Evolutionary conservation across 352 stramenopile genomes (phyloP).

Genomic region (Phytophthora gonapodyides): DNA sequence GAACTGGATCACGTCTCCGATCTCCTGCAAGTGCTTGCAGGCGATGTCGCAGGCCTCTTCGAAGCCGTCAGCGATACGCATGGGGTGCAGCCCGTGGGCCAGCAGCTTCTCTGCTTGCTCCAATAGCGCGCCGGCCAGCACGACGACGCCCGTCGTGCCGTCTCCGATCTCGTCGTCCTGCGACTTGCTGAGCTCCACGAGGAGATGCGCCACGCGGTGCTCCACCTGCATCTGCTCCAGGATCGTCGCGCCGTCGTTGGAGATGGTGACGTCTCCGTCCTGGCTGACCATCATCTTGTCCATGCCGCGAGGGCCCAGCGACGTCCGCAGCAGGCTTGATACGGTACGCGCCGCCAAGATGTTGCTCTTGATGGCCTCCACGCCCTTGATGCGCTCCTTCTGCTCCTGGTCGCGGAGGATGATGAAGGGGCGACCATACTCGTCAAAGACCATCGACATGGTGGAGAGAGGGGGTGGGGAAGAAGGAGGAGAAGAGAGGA

Average conservation of each 20-base stretch:
- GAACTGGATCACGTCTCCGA: constrained; percentile 98
- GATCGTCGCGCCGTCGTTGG: constrained; percentile 99
- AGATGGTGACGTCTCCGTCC: constrained; percentile 99
- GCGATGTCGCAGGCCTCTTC: constrained; percentile 98
- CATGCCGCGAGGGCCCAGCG: constrained; percentile 96
- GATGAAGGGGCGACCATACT: constrained; percentile 99
- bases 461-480: constrained; percentile 11
- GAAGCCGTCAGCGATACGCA: constrained; percentile 98
- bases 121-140: constrained; percentile 97
- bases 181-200: constrained; percentile 98
- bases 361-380: constrained; percentile 99
- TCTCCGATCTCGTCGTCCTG: constrained; percentile 99
- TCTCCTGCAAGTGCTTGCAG: constrained; percentile 94
- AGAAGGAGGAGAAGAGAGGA: background rate
- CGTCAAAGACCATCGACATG: constrained; percentile 97
- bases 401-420: constrained; percentile 99
- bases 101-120: constrained; percentile 98
- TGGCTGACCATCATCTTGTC: constrained; percentile 99
- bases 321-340: constrained; percentile 97
- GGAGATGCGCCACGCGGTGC: constrained; percentile 97
- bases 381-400: constrained; percentile 98
- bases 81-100: constrained; percentile 96
- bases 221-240: constrained; percentile 99
- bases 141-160: constrained; percentile 99
- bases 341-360: constrained; percentile 98